These are phyloP conservation scores for Galium porrigens DNA, from an alignment of 305 asterid genomes.

Conservation along the genomic window DNA sequence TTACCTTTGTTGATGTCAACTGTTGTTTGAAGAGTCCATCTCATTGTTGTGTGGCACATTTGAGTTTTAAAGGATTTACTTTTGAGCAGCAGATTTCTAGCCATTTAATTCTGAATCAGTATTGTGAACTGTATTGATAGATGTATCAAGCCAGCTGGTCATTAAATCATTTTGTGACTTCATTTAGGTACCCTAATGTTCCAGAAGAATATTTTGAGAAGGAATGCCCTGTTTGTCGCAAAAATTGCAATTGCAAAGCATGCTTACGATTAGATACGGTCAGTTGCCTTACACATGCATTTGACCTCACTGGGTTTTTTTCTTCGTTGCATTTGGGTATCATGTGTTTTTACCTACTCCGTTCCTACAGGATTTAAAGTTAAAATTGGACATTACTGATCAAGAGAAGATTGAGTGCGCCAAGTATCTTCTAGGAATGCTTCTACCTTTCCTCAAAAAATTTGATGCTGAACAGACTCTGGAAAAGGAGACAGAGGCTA, in stretches of 20 bases:
- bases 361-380: constrained; percentile 15
- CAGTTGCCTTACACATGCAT: constrained; percentile 14
- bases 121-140: background rate
- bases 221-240: constrained; percentile 55
- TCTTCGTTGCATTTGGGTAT: constrained; percentile 13
- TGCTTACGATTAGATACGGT: constrained; percentile 59
- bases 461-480: constrained; percentile 32
- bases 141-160: background rate
- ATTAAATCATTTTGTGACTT: background rate
- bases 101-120: background rate
- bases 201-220: constrained; percentile 36
- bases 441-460: constrained; percentile 40
- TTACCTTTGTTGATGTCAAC: background rate
- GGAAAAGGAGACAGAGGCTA: constrained; percentile 41
- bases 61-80: background rate
- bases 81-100: background rate
- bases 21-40: background rate
- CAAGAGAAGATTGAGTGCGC: constrained; percentile 33
- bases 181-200: constrained; percentile 48
- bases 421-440: constrained; percentile 25
- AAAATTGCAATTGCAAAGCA: constrained; percentile 49
- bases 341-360: background rate
- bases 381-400: constrained; percentile 9
- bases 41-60: no score
- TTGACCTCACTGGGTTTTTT: background rate